Percentiles rank a stretch among this genome's conserved stretches.
Evolutionary conservation across 257 asterid genomes (phyloP).

Genomic region (Scutellaria galericulata): DNA sequence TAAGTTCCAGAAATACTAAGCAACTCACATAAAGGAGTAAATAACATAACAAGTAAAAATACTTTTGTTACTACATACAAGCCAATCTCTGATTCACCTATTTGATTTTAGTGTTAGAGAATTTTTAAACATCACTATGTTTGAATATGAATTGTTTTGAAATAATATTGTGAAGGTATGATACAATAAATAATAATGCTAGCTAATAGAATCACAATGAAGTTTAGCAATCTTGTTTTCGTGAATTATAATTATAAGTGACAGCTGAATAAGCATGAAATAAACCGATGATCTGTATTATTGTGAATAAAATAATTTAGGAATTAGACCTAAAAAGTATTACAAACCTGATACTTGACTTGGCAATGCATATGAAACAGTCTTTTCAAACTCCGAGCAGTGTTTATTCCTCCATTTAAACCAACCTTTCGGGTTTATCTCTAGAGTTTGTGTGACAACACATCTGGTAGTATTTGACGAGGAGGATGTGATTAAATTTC

Average conservation of each 20-base stretch:
- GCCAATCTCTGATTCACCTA: neutral
- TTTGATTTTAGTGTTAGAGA: neutral
- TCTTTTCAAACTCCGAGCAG: constrained; percentile 74
- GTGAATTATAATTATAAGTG: neutral
- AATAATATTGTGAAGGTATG: constrained; percentile 3
- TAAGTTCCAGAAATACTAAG: neutral
- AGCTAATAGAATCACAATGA: constrained; percentile 5
- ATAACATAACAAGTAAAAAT: neutral
- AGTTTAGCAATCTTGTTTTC: neutral
- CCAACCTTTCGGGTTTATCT: constrained; percentile 83
- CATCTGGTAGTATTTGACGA: constrained; percentile 57
- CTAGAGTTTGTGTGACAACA: constrained; percentile 85
- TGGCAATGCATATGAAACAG: constrained; percentile 86
- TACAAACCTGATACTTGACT: constrained; percentile 95
- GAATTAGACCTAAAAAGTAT: constrained; percentile 28
- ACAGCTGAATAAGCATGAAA: neutral
- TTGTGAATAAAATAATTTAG: constrained; percentile 5
- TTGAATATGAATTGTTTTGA: neutral
- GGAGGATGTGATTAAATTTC: constrained; percentile 60
- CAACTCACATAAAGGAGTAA: neutral
- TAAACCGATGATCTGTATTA: neutral
- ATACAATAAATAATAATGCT: neutral
- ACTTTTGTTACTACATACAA: neutral
- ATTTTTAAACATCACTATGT: neutral
- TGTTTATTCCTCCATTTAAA: constrained; percentile 79